Percentiles rank a stretch among this genome's conserved stretches.
Evolutionary conservation across 164 flowering plant genomes (phyloP).

Genomic region (Nelumbo lutea): DNA sequence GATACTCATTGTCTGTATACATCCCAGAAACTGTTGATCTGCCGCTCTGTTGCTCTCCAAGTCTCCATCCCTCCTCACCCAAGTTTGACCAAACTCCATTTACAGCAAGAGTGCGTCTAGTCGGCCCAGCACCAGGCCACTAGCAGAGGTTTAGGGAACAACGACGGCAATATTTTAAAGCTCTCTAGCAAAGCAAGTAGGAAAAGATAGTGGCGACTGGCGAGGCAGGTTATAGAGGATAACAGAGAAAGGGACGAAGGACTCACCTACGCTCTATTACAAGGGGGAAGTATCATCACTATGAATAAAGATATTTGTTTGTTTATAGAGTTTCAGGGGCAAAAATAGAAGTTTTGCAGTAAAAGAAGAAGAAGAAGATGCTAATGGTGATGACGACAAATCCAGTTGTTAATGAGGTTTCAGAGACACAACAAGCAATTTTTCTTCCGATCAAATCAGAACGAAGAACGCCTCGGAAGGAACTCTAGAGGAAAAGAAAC

Average conservation of each 20-base stretch:
- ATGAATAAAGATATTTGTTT: not conserved
- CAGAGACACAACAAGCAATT: not conserved
- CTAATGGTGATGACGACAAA: not conserved
- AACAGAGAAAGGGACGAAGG: not conserved
- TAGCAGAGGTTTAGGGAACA: not conserved
- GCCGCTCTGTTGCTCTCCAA: constrained; percentile 1
- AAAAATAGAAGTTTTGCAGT: not conserved
- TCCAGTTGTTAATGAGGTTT: not conserved
- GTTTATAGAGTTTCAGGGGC: not conserved
- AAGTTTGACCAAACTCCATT: not conserved
- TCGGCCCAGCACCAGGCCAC: no score
- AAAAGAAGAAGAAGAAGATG: not conserved
- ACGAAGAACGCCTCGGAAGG: not conserved
- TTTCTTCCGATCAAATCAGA: not conserved
- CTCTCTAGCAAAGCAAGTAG: not conserved
- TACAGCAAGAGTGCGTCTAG: not conserved
- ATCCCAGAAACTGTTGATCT: constrained; percentile 7
- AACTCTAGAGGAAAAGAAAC: not conserved
- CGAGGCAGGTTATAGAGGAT: not conserved
- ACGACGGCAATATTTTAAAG: not conserved
- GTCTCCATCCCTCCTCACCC: not conserved
- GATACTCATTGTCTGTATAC: constrained; percentile 16
- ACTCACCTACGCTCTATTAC: not conserved
- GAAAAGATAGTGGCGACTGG: not conserved
- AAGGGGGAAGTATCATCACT: not conserved